These are phyloP conservation scores for Sonneratia caseolaris DNA, from an alignment of 345 rosid genomes.

Conservation along the genomic window DNA sequence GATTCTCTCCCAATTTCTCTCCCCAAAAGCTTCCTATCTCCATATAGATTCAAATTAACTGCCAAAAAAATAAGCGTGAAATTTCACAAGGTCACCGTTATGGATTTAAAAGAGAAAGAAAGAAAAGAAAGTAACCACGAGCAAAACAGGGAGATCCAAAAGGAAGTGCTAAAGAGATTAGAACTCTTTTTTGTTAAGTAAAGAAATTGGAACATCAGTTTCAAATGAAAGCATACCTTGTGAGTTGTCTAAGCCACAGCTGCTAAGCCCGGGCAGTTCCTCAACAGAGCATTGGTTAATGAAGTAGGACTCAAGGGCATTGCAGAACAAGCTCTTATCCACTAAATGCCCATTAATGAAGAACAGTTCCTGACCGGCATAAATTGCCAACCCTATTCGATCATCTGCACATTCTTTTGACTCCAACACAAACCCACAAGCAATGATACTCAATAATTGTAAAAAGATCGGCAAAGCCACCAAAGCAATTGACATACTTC, in stretches of 20 bases:
- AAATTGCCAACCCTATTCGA: constrained; percentile 37
- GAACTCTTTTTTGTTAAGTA: too few relatives aligned
- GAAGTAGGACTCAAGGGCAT: constrained; percentile 35
- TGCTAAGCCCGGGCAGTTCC: constrained; percentile 21
- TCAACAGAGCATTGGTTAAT: constrained; percentile 34
- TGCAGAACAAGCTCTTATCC: constrained; percentile 38
- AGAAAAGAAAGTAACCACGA: neutral
- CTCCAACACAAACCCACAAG: constrained; percentile 30
- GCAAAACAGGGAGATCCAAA: neutral
- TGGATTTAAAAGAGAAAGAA: neutral
- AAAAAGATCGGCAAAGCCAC: constrained; percentile 29
- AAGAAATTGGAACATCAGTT: neutral
- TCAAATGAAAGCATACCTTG: constrained; percentile 20
- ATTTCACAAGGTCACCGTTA: neutral
- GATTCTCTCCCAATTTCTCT: constrained; percentile 9
- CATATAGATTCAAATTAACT: constrained; percentile 18
- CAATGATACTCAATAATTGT: constrained; percentile 26
- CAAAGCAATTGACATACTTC: constrained; percentile 20
- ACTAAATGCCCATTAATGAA: constrained; percentile 49
- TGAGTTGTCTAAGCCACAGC: constrained; percentile 26
- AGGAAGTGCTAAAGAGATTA: neutral
- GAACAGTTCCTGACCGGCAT: constrained; percentile 29
- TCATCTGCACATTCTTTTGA: constrained; percentile 43
- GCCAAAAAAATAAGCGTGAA: constrained; percentile 7
- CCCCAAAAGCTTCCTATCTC: constrained; percentile 43